These are phyloP conservation scores for Peniophora sp. DNA, from an alignment of 1,284 basidiomycete species.

Conservation along the genomic window DNA sequence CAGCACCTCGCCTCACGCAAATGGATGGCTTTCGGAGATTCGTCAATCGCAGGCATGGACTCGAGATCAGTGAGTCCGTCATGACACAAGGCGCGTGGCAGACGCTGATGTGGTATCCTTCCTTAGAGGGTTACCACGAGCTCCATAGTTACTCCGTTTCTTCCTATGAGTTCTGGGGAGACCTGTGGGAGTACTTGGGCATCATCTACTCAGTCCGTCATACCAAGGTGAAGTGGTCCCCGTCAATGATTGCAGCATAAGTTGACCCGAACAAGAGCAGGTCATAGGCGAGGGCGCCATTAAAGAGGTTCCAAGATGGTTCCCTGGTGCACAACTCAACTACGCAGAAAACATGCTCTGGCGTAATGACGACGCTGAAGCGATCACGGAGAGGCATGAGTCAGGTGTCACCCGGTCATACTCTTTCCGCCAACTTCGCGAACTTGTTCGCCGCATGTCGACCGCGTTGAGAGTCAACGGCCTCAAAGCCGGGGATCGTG, in stretches of 20 bases:
- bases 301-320: slow-evolving; percentile 72
- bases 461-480: slow-evolving; percentile 48
- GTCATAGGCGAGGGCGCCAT: slow-evolving; percentile 34
- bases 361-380: slow-evolving; percentile 48
- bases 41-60: slow-evolving; percentile 51
- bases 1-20: slow-evolving; percentile 28
- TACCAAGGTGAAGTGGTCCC: neutral
- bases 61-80: slow-evolving; percentile 39
- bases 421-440: slow-evolving; percentile 44
- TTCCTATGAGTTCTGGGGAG: slow-evolving; percentile 54
- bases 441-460: slow-evolving; percentile 45
- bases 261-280: slow-evolving; percentile 15
- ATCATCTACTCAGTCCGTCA: slow-evolving; percentile 49
- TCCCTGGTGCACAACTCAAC: slow-evolving; percentile 68
- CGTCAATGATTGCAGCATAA: slow-evolving; percentile 1
- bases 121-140: slow-evolving; percentile 49
- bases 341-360: slow-evolving; percentile 84
- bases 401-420: slow-evolving; percentile 37
- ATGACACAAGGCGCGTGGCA: slow-evolving; percentile 10
- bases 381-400: slow-evolving; percentile 49
- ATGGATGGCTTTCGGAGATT: slow-evolving; percentile 43
- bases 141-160: slow-evolving; percentile 57
- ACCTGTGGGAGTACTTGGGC: slow-evolving; percentile 53
- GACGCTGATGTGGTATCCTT: neutral
- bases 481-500: slow-evolving; percentile 48